phyloP scores from a whole-genome alignment of 225 moss, liverwort and hornwort genomes.

The Lunularia cruciata region DNA sequence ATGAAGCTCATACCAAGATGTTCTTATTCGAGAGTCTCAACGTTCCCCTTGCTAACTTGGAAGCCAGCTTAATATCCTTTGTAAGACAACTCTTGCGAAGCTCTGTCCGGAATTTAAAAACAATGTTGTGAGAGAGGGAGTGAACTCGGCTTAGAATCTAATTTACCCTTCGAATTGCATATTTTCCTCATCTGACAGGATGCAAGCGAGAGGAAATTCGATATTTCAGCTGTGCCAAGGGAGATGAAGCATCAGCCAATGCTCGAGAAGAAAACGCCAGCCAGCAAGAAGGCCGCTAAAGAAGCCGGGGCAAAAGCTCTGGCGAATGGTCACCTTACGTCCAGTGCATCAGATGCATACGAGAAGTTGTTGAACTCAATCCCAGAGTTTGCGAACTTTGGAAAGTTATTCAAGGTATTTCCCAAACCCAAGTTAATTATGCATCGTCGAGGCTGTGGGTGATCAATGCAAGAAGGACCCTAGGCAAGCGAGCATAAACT shows the following conservation, averaged over 20 bases:
- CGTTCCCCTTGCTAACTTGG: slow-evolving; percentile 74
- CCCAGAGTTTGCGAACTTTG: slow-evolving; percentile 75
- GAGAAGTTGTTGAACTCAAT: slow-evolving; percentile 69
- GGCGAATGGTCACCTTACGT: slow-evolving; percentile 52
- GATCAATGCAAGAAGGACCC: too few relatives aligned
- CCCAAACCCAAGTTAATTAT: too few relatives aligned
- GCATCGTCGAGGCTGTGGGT: too few relatives aligned
- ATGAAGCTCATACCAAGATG: slow-evolving; percentile 39
- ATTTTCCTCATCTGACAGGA: slow-evolving; percentile 46
- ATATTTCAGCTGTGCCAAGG: slow-evolving; percentile 71
- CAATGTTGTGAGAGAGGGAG: too few relatives aligned
- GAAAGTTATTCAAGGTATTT: slow-evolving; percentile 82
- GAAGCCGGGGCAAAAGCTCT: slow-evolving; percentile 63
- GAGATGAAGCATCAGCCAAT: slow-evolving; percentile 54
- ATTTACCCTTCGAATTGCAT: too few relatives aligned
- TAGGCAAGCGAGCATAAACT: too few relatives aligned
- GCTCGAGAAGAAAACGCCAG: slow-evolving; percentile 75
- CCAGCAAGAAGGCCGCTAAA: slow-evolving; percentile 65
- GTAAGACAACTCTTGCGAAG: slow-evolving; percentile 42
- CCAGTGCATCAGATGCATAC: slow-evolving; percentile 59
- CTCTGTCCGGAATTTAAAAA: too few relatives aligned
- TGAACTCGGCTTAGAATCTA: too few relatives aligned
- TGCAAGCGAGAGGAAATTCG: slow-evolving; percentile 62
- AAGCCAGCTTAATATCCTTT: slow-evolving; percentile 62
- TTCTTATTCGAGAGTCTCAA: slow-evolving; percentile 61